Evolutionary conservation across 2,329 filamentous ascomycete species (phyloP), one percentile per base, ranked within the genome.

Genomic region (Neofusicoccum cordaticola): DNA sequence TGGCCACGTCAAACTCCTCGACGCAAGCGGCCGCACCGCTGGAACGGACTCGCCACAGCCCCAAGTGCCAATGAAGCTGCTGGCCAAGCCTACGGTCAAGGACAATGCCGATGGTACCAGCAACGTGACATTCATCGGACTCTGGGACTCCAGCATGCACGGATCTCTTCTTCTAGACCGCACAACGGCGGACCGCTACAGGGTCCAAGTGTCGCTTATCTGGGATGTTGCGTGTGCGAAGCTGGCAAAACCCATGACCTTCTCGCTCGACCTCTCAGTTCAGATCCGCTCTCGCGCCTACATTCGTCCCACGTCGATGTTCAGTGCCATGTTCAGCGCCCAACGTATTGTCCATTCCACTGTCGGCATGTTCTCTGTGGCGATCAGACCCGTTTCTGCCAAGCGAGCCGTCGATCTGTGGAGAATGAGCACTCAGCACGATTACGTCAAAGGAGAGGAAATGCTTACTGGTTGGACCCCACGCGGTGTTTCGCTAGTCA

Each of bases 361-460:
- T 0, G 91, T 92, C 19, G 88, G 88, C 50, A 91, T 97, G 65
- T 99, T 96, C 78, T 93, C 91, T 1, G 81, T 98, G 57, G 88
- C 88, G 5, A 89, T 98, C 77, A 89, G 92, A 35, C 95, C 95
- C 0, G 89, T 92, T 7, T 93, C 93, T 2, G 93, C 96, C 58
- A 97, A 97, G 78, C 87, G 92, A 52, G 92, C 93, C 0, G 92
- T 92, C 2, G 95, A 99, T 74, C 83, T 99, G 12, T 99, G 95
- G 95, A 88, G 95, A 63, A 92, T 98, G 88, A 96, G 93, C 76
- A 98, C 93, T 15, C 89, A 92, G 66, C 90, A 96, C 71, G 92
- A 96, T 75, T 98, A 97, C 73, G 91, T 99, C 71, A 97, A 97
- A 76, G 95, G 95, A 63, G 93, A 99, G 78, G 95, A 99, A 76